These are phyloP conservation scores for Angomonas deanei DNA, from an alignment of 208 protist species.

Conservation along the genomic window DNA sequence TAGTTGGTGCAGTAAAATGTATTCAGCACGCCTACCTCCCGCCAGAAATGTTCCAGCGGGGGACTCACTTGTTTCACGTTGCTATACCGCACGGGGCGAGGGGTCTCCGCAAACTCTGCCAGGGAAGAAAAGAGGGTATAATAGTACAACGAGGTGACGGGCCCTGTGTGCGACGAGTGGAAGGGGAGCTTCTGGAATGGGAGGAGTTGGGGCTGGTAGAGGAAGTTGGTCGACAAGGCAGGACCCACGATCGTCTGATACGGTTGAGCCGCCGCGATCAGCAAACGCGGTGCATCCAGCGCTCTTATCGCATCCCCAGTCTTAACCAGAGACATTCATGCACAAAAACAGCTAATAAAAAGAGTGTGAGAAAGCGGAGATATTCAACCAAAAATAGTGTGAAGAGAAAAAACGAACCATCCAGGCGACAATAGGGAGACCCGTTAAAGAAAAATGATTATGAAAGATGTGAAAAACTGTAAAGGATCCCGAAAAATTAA, in stretches of 20 bases:
- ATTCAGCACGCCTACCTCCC: constrained; percentile 57
- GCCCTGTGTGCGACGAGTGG: constrained; percentile 11
- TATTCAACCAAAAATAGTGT: neutral
- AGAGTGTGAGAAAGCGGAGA: neutral
- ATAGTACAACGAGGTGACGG: constrained; percentile 46
- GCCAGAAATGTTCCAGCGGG: constrained; percentile 69
- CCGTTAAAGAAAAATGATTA: neutral
- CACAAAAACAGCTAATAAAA: neutral
- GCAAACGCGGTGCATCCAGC: constrained; percentile 49
- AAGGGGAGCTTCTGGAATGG: constrained; percentile 64
- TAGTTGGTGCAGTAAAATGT: constrained; percentile 62
- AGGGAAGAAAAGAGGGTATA: constrained; percentile 74
- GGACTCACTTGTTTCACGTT: constrained; percentile 35
- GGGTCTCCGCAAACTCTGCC: constrained; percentile 72
- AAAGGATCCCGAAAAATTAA: neutral
- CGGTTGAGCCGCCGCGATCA: constrained; percentile 70
- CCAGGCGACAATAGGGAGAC: neutral
- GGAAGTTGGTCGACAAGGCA: constrained; percentile 64
- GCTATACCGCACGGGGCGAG: constrained; percentile 38
- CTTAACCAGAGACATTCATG: neutral
- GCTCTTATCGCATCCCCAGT: constrained; percentile 3
- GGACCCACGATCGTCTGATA: constrained; percentile 80
- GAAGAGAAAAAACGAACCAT: neutral
- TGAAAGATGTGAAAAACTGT: neutral
- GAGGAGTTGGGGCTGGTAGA: constrained; percentile 43